These are phyloP conservation scores for Plenodomus biglobosus DNA, from an alignment of 2,329 filamentous ascomycete species.

Conservation along the genomic window DNA sequence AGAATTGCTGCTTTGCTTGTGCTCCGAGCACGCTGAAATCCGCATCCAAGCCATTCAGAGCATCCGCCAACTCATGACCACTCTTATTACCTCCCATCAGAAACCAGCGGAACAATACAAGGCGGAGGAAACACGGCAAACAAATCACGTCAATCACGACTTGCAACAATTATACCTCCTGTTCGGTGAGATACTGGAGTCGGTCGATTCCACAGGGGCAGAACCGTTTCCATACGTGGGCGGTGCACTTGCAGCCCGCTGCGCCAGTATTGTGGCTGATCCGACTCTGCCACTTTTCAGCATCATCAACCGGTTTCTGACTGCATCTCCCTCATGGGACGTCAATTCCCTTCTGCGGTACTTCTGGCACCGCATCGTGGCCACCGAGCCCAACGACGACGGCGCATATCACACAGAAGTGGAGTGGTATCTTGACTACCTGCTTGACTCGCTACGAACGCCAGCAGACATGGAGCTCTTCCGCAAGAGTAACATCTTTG, in stretches of 20 bases:
- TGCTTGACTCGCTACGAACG: constrained; percentile 67
- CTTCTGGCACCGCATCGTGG: constrained; percentile 69
- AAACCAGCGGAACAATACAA: neutral
- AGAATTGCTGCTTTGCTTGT: constrained; percentile 72
- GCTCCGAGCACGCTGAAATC: constrained; percentile 72
- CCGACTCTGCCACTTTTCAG: constrained; percentile 82
- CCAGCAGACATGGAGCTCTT: constrained; percentile 62
- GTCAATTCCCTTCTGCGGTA: constrained; percentile 57
- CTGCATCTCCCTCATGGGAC: constrained; percentile 75
- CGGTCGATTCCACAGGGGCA: constrained; percentile 45
- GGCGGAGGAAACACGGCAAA: constrained; percentile 5
- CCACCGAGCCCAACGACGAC: constrained; percentile 74
- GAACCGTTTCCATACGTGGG: constrained; percentile 69
- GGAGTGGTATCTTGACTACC: constrained; percentile 71
- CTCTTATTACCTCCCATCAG: constrained; percentile 48
- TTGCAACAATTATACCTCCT: constrained; percentile 78
- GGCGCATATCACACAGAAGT: constrained; percentile 69
- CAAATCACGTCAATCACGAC: constrained; percentile 58
- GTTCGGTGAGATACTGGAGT: constrained; percentile 77
- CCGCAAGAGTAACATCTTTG: constrained; percentile 66
- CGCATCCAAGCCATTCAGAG: constrained; percentile 74
- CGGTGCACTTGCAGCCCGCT: constrained; percentile 72
- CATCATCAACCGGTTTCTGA: constrained; percentile 83
- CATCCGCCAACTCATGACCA: constrained; percentile 63
- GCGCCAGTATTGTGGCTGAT: constrained; percentile 69